Evolutionary conservation across 257 asterid genomes (phyloP).

Genomic region (Solanum dulcamara): DNA sequence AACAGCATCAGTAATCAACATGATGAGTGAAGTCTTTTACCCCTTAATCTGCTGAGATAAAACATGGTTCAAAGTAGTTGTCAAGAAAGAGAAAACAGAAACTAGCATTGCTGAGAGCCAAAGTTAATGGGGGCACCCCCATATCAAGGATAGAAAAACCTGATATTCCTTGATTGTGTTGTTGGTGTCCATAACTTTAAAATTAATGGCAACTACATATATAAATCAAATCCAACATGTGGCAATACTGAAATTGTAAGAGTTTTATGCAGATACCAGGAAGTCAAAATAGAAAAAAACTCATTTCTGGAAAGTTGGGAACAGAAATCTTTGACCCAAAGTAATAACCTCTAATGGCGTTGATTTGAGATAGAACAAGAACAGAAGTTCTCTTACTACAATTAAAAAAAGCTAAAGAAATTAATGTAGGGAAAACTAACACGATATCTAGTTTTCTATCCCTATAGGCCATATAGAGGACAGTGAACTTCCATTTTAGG

Average conservation of each 20-base stretch:
- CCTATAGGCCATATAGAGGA: background rate
- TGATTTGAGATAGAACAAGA: background rate
- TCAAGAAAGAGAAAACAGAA: background rate
- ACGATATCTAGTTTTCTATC: background rate
- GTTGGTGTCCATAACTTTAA: background rate
- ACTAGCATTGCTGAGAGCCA: background rate
- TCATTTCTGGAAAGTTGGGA: background rate
- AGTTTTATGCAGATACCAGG: background rate
- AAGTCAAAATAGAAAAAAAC: background rate
- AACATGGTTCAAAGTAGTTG: background rate
- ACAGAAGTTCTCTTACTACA: background rate
- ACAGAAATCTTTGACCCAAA: background rate
- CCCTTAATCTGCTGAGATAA: background rate
- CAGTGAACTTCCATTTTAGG: background rate
- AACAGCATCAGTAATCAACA: background rate
- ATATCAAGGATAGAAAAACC: background rate
- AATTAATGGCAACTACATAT: background rate
- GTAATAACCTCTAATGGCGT: background rate
- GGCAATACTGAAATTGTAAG: background rate
- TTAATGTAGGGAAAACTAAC: background rate
- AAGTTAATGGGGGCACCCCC: background rate
- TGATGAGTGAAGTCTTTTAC: background rate
- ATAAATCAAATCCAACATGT: background rate
- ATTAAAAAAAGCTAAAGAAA: background rate
- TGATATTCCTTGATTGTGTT: background rate